Evolutionary conservation across 2,329 filamentous ascomycete species (phyloP).

Genomic region (Mollisiaceae sp.): DNA sequence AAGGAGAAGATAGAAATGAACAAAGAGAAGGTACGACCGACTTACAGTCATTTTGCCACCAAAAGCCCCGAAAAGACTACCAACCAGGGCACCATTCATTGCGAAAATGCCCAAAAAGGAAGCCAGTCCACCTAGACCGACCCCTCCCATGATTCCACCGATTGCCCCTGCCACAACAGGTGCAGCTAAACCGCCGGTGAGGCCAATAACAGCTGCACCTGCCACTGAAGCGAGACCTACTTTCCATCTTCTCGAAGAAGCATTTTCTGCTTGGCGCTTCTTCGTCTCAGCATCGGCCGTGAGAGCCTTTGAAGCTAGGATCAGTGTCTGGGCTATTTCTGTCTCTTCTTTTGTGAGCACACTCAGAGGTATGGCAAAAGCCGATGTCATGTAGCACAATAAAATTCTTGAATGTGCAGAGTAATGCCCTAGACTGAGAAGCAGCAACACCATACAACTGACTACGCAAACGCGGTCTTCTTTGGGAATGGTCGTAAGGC

Average conservation of each 20-base stretch:
- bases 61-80: slow-evolving; percentile 86
- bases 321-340: slow-evolving; percentile 75
- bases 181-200: slow-evolving; percentile 89
- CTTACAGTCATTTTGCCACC: slow-evolving; percentile 73
- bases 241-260: slow-evolving; percentile 78
- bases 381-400: slow-evolving; percentile 69
- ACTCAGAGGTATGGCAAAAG: slow-evolving; percentile 65
- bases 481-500: slow-evolving; percentile 61
- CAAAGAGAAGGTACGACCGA: background rate
- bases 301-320: slow-evolving; percentile 70
- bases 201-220: slow-evolving; percentile 86
- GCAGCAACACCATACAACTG: slow-evolving; percentile 71
- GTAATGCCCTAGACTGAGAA: slow-evolving; percentile 76
- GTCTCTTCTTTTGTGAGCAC: slow-evolving; percentile 73
- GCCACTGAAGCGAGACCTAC: slow-evolving; percentile 86
- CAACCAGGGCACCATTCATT: slow-evolving; percentile 84
- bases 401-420: slow-evolving; percentile 74
- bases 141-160: slow-evolving; percentile 81
- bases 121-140: slow-evolving; percentile 84
- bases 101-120: slow-evolving; percentile 86
- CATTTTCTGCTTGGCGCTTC: slow-evolving; percentile 72
- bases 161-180: slow-evolving; percentile 86
- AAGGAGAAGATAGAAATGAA: background rate
- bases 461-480: slow-evolving; percentile 67
- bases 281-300: slow-evolving; percentile 77